Evolutionary conservation across 345 rosid genomes (phyloP), one percentile per base, ranked within the genome.

Genomic region (Firmiana major): DNA sequence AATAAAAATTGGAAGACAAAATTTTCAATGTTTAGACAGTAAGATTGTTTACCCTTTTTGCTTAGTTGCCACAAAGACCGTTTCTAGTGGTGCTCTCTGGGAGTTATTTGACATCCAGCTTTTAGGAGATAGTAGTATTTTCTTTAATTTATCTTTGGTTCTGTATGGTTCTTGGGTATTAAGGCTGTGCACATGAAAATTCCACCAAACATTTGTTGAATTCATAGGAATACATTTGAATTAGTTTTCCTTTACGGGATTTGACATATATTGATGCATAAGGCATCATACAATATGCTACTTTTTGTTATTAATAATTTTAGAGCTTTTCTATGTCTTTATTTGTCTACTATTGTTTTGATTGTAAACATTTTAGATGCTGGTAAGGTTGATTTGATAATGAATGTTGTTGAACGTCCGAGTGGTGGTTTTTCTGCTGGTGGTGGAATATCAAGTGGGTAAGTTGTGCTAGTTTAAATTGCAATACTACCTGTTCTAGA

Each of bases 321-420:
- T 19, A 51, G 51, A 36, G 7, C 22, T 66, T 77, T 45, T 48
- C 53, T 62, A 16, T 67, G 40, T 60, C 68, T 68, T 68, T 68
- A 24, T 49, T 46, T 68, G 12, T 24, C 36, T 58, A 64, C 63
- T 38, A 9, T 70, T 26, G 9, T 51, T 63, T 55, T 74, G 10
- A 63, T 76, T 54, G 10, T 60, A 45, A 36, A 67, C 69, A 16
- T 54, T 74, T 22, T 77, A 96, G 97, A 91, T 79, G 89, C 88
- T 26, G 92, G 89, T 38, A 94, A 93, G 86, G 98, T 96, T 83
- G 98, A 96, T 81, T 85, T 93, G 85, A 84, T 91, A 73, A 87
- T 96, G 97, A 93, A 91, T 83, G 93, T 92, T 84, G 98, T 93
- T 71, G 99, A 93, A 82, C 92, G 97, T 77, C 94, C 95, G 77